Evolutionary conservation across 2,329 filamentous ascomycete genomes (phyloP).

Genomic region (Aureobasidium sp.): DNA sequence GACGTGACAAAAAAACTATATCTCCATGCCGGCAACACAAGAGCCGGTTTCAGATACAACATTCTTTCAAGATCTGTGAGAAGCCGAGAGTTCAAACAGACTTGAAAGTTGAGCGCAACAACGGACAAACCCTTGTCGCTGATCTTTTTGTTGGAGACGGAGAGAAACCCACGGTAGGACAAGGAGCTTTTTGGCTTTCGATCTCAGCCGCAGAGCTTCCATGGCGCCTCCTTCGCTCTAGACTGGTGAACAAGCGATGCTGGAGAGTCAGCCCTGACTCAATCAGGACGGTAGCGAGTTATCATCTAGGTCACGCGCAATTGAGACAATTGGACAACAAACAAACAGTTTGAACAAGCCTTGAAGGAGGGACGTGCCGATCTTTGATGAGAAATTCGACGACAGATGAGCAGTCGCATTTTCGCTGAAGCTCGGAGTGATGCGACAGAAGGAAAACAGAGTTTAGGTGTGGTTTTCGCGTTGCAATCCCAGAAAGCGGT

Average conservation of each 20-base stretch:
- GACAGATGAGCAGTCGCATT: not conserved
- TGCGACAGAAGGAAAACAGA: not conserved
- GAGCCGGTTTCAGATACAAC: conserved; percentile 2
- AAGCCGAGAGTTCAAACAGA: not conserved
- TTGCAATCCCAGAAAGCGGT: conserved; percentile 1
- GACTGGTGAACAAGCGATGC: not conserved
- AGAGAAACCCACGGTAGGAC: not conserved
- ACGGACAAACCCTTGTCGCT: not conserved
- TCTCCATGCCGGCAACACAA: not conserved
- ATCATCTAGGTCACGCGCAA: not conserved
- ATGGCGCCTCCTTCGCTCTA: not conserved
- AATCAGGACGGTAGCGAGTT: not conserved
- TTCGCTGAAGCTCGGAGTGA: not conserved
- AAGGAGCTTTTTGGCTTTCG: not conserved
- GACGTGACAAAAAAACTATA: not conserved
- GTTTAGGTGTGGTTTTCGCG: conserved; percentile 2
- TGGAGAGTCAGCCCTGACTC: not conserved
- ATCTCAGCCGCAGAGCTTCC: not conserved
- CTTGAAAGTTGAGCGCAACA: not conserved
- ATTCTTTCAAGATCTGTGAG: not conserved
- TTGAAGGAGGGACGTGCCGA: not conserved
- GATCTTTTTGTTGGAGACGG: not conserved
- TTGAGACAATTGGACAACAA: not conserved
- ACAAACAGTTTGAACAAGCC: not conserved
- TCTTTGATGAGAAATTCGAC: not conserved